Evolutionary conservation across 202 grass and related monocot species (phyloP).

Genomic region (Zoysia matrella): DNA sequence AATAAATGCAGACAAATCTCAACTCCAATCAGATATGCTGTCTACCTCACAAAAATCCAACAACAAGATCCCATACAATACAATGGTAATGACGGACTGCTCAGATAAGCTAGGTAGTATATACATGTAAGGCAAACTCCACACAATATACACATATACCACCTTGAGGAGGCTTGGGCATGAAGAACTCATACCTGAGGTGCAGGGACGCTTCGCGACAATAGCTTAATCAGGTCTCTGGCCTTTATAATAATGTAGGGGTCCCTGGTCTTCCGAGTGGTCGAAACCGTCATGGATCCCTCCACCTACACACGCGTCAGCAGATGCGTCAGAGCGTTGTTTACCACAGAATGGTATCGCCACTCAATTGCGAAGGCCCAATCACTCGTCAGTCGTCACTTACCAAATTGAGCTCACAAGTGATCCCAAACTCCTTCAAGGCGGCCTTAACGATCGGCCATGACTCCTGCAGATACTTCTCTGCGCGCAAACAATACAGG

Average conservation of each 20-base stretch:
- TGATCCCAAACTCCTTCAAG: conserved; percentile 38
- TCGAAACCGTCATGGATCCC: conserved; percentile 95
- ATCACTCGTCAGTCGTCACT: background rate
- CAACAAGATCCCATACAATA: no score
- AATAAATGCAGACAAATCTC: background rate
- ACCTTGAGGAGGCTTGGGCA: no score
- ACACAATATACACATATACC: no score
- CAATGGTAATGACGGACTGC: no score
- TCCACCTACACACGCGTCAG: conserved; percentile 64
- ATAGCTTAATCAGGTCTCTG: no score
- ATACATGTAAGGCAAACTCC: no score
- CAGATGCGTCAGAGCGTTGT: background rate
- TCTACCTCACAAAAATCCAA: no score
- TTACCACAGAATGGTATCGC: background rate
- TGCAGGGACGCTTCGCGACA: no score
- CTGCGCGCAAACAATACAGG: conserved; percentile 40
- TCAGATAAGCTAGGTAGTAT: no score
- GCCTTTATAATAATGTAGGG: conserved; percentile 13
- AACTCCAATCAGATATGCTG: background rate
- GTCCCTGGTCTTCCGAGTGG: conserved; percentile 85
- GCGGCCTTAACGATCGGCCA: conserved; percentile 88
- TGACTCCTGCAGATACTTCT: conserved; percentile 92
- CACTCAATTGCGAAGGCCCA: background rate
- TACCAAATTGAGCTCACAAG: conserved; percentile 95
- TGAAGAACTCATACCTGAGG: conserved; percentile 22